Evolutionary conservation across 352 stramenopile species (phyloP).

Genomic region (Phytophthora pluvialis): DNA sequence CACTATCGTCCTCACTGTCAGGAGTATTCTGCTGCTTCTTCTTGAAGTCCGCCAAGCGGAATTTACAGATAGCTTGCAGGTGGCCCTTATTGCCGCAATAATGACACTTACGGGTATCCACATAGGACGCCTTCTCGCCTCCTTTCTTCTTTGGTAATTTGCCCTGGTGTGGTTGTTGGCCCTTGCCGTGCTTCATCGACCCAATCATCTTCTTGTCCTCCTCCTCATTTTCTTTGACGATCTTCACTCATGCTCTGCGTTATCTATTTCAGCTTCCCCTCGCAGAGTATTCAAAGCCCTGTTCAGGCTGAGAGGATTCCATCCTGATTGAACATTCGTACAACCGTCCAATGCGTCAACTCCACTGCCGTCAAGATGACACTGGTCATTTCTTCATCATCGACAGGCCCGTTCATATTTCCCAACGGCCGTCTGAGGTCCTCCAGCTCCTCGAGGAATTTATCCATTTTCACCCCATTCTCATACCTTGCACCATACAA

Average conservation of each 20-base stretch:
- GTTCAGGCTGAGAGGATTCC: neutral
- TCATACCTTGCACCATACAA: slow-evolving; percentile 3
- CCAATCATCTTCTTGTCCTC: slow-evolving; percentile 3
- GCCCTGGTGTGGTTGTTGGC: neutral
- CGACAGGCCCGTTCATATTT: neutral
- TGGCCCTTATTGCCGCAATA: neutral
- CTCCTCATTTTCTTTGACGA: neutral
- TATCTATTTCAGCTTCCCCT: slow-evolving; percentile 6
- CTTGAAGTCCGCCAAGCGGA: neutral
- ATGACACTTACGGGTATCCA: neutral
- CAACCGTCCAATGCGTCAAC: neutral
- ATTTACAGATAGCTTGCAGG: neutral
- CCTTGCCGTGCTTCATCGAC: neutral
- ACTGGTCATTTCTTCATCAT: slow-evolving; percentile 4
- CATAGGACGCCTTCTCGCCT: neutral
- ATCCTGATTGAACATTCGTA: slow-evolving; percentile 5
- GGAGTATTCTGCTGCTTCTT: neutral
- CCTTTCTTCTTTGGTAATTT: neutral
- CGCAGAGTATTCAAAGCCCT: slow-evolving; percentile 2
- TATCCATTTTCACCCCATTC: slow-evolving; percentile 8
- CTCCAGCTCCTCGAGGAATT: slow-evolving; percentile 2
- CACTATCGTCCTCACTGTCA: neutral
- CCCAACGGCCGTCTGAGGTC: neutral
- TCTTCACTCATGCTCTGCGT: neutral
- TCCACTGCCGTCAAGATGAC: slow-evolving; percentile 5